These are phyloP conservation scores for Solanum hybrid DNA, from an alignment of 305 asterid species.

Conservation along the genomic window DNA sequence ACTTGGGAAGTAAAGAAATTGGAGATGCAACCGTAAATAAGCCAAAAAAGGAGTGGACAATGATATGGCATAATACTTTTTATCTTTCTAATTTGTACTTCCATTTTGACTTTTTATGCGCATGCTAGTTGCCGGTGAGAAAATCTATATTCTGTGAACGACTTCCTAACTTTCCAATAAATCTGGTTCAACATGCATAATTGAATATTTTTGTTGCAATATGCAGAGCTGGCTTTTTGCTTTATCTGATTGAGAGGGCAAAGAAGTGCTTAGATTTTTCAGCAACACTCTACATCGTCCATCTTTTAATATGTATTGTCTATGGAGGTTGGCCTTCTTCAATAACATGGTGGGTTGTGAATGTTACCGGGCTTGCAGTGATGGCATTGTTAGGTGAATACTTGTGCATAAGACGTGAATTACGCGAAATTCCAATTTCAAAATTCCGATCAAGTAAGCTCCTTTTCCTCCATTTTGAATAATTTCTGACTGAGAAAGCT, in stretches of 20 bases:
- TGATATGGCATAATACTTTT: neutral
- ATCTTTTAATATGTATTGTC: conserved; percentile 54
- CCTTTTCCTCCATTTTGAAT: neutral
- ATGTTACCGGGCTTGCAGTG: conserved; percentile 54
- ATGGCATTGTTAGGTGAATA: conserved; percentile 78
- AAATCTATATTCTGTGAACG: neutral
- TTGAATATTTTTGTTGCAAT: conserved; percentile 5
- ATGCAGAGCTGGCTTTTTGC: conserved; percentile 61
- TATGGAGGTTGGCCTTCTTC: conserved; percentile 93
- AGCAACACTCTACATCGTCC: conserved; percentile 62
- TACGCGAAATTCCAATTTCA: conserved; percentile 78
- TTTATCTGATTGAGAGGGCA: conserved; percentile 71
- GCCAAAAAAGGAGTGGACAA: neutral
- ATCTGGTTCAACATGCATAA: neutral
- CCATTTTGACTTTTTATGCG: neutral
- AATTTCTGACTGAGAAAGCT: neutral
- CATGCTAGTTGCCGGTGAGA: neutral
- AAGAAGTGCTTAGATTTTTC: conserved; percentile 85
- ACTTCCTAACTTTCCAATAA: neutral
- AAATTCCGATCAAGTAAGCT: conserved; percentile 81
- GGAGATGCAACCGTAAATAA: neutral
- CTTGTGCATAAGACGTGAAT: conserved; percentile 80
- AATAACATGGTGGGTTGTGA: conserved; percentile 81
- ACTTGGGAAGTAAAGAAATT: neutral
- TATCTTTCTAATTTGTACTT: neutral